phyloP scores from a whole-genome alignment of 495 filamentous ascomycete species.

The Podospora tetraspora region DNA sequence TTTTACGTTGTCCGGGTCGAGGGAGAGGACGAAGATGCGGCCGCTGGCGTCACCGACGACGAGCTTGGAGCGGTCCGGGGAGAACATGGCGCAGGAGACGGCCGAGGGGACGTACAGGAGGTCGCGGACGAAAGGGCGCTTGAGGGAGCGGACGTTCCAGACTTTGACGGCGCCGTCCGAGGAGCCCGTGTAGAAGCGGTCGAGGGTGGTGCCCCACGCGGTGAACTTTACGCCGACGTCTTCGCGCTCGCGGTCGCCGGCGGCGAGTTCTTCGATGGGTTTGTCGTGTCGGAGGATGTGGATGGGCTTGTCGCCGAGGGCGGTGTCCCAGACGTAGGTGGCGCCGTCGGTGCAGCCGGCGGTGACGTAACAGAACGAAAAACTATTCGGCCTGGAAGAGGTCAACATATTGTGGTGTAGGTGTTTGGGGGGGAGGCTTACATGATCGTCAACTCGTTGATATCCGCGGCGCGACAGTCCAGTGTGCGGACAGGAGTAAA shows the following conservation, averaged over 20 bases:
- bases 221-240: conserved; percentile 81
- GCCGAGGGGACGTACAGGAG: conserved; percentile 45
- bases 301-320: conserved; percentile 51
- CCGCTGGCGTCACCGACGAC: conserved; percentile 73
- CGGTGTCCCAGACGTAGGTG: conserved; percentile 80
- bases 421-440: conserved; percentile 26
- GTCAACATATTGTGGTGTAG: conserved; percentile 40
- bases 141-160: conserved; percentile 63
- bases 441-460: conserved; percentile 74
- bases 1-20: conserved; percentile 34
- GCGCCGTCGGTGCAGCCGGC: conserved; percentile 80
- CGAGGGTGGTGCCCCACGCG: conserved; percentile 65
- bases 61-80: conserved; percentile 62
- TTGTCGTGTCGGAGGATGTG: conserved; percentile 65
- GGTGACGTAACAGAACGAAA: conserved; percentile 55
- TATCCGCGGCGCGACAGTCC: conserved; percentile 75
- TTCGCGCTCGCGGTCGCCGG: conserved; percentile 55
- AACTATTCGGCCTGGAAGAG: conserved; percentile 37
- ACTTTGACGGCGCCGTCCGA: conserved; percentile 82
- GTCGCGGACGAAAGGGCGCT: conserved; percentile 57
- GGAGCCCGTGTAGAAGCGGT: conserved; percentile 80
- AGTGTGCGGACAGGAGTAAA: conserved; percentile 40
- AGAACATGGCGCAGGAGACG: conserved; percentile 65
- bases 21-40: conserved; percentile 60
- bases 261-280: conserved; percentile 58